phyloP scores from a whole-genome alignment of 208 protist species.

The Hexamita inflata region DNA sequence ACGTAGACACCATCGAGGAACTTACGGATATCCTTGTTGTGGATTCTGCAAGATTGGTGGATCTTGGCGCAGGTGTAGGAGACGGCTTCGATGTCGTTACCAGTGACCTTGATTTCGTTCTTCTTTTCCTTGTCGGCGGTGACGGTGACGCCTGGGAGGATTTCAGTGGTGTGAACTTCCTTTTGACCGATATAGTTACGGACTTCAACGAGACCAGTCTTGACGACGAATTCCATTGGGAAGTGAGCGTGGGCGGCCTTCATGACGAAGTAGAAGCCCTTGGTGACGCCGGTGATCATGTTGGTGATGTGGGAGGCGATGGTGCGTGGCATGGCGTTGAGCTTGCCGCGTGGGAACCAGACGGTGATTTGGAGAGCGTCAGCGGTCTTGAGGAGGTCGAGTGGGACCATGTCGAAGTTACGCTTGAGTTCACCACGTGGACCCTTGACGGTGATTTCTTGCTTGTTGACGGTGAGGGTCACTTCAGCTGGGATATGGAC shows the following conservation, averaged over 20 bases:
- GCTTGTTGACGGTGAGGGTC: conserved; percentile 54
- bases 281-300: conserved; percentile 94
- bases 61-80: conserved; percentile 70
- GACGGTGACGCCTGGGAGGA: conserved; percentile 68
- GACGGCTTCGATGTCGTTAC: conserved; percentile 76
- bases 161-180: conserved; percentile 64
- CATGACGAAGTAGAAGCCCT: conserved; percentile 96
- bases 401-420: conserved; percentile 69
- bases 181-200: conserved; percentile 98
- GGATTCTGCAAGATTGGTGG: conserved; percentile 68
- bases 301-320: conserved; percentile 81
- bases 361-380: conserved; percentile 61
- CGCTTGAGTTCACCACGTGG: conserved; percentile 74
- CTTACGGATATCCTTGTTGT: conserved; percentile 99
- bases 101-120: conserved; percentile 85
- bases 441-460: conserved; percentile 75
- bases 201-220: conserved; percentile 71
- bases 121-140: conserved; percentile 67
- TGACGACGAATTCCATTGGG: conserved; percentile 83
- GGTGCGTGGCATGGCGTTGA: conserved; percentile 79
- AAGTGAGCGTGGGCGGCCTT: conserved; percentile 96
- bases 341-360: conserved; percentile 81
- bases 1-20: conserved; percentile 99
- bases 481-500: conserved; percentile 45
- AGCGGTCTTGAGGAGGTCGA: conserved; percentile 61